Conservation (phyloP, 2,329 filamentous ascomycete genomes). For the Sporothrix dimorphospora region DNA sequence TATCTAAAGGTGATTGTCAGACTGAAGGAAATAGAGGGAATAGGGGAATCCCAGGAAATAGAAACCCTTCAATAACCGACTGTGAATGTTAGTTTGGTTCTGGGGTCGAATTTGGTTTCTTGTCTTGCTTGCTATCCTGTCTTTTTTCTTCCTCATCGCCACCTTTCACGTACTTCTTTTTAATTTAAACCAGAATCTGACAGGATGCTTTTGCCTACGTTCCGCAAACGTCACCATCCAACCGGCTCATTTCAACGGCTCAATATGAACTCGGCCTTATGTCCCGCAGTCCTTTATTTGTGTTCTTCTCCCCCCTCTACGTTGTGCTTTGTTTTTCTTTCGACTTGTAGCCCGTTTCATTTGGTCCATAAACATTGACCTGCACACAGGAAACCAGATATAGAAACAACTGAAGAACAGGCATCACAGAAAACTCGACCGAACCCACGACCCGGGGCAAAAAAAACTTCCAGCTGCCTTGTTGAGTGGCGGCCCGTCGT, state of each 20-base stretch:
- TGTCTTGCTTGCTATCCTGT: too few species aligned
- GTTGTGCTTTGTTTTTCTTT: too few species aligned
- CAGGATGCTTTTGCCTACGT: background rate
- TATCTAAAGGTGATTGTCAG: too few species aligned
- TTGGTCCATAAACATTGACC: background rate
- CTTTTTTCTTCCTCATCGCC: background rate
- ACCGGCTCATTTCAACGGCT: slow-evolving; percentile 18
- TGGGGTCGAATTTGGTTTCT: too few species aligned
- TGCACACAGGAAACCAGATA: background rate
- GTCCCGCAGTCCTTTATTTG: background rate
- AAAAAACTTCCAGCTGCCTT: background rate
- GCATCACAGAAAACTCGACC: background rate
- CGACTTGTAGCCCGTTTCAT: background rate
- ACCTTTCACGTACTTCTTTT: too few species aligned
- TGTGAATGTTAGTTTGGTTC: too few species aligned
- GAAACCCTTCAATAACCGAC: slow-evolving; percentile 5
- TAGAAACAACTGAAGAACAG: background rate
- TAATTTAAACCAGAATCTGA: background rate
- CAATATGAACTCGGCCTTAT: slow-evolving; percentile 1
- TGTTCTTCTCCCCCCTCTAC: background rate
- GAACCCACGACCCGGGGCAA: slow-evolving; percentile 9
- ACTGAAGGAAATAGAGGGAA: too few species aligned
- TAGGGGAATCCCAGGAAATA: background rate
- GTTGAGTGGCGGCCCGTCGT: slow-evolving; percentile 7
- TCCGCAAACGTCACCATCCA: background rate